A percentile compares a stretch with the other conserved stretches of the same genome.
phyloP scores from a whole-genome alignment of 2,329 filamentous ascomycete species.

The Penicillium psychrosexuale region DNA sequence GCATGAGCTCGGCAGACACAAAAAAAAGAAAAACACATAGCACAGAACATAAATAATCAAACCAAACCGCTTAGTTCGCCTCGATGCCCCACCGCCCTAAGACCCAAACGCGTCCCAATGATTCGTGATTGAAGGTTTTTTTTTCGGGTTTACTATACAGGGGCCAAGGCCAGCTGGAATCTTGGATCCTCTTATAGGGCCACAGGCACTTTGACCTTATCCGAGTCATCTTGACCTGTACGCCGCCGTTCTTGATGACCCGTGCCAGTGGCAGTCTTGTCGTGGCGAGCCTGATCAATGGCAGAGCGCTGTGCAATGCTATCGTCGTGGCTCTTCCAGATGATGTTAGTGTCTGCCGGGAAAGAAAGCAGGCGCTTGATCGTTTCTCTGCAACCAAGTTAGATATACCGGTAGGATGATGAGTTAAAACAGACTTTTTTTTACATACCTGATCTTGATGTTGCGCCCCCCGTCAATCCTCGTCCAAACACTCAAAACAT shows the following conservation, averaged over 20 bases:
- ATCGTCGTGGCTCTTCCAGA: constrained; percentile 95
- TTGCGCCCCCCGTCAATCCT: constrained; percentile 89
- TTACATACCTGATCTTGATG: constrained; percentile 84
- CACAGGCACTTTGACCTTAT: constrained; percentile 39
- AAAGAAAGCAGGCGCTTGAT: constrained; percentile 88
- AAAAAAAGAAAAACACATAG: constrained; percentile 17
- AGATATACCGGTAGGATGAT: constrained; percentile 12
- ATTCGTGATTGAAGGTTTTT: constrained; percentile 27
- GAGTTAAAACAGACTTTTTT: constrained; percentile 1
- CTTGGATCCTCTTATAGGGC: constrained; percentile 28
- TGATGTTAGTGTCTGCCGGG: constrained; percentile 81
- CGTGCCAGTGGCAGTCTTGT: constrained; percentile 58
- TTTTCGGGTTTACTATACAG: constrained; percentile 40
- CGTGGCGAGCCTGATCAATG: constrained; percentile 86
- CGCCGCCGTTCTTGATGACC: constrained; percentile 44
- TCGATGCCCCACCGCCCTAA: constrained; percentile 35
- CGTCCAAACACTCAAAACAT: constrained; percentile 97
- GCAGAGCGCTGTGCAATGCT: constrained; percentile 89
- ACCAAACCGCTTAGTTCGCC: constrained; percentile 39
- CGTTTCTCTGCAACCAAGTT: constrained; percentile 64
- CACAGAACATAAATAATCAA: constrained; percentile 30
- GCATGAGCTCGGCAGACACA: constrained; percentile 20
- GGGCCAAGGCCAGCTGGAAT: constrained; percentile 28
- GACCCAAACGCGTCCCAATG: constrained; percentile 41
- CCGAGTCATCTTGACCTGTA: constrained; percentile 45